phyloP scores from a whole-genome alignment of 1,139 yeast genomes.

The Candida glucosophila region DNA sequence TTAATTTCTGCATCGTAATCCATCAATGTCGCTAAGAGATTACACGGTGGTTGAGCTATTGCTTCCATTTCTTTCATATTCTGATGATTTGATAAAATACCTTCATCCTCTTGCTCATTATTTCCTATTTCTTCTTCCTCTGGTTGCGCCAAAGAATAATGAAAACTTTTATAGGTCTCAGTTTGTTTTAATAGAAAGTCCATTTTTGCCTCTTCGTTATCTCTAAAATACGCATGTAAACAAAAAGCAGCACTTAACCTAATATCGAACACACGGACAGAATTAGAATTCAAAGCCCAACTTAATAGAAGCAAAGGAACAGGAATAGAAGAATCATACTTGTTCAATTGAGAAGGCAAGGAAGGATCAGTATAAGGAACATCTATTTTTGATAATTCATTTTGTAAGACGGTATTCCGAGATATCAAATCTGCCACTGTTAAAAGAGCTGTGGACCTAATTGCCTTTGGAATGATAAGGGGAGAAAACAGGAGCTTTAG shows the following conservation, averaged over 20 bases:
- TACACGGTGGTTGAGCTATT: constrained; percentile 24
- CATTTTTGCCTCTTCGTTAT: constrained; percentile 53
- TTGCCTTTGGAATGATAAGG: constrained; percentile 43
- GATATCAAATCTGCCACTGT: constrained; percentile 73
- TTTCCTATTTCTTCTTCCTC: constrained; percentile 4
- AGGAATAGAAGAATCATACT: constrained; percentile 38
- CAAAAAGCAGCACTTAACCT: constrained; percentile 65
- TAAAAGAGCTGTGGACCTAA: constrained; percentile 60
- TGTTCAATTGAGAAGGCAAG: constrained; percentile 41
- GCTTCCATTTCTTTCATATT: too few species aligned
- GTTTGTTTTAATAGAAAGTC: constrained; percentile 63
- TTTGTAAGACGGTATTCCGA: constrained; percentile 56
- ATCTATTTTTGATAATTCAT: constrained; percentile 68
- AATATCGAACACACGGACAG: constrained; percentile 77
- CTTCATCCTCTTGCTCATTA: constrained; percentile 5
- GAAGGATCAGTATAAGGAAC: constrained; percentile 88
- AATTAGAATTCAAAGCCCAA: constrained; percentile 73
- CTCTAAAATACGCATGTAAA: constrained; percentile 59
- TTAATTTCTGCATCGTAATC: constrained; percentile 72
- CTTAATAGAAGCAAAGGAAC: constrained; percentile 68
- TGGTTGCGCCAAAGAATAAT: constrained; percentile 7
- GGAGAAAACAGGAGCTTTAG: constrained; percentile 64
- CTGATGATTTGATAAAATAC: constrained; percentile 1
- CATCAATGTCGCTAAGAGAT: constrained; percentile 60
- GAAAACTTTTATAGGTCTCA: constrained; percentile 28